Base-by-base conservation (phyloP, 2,329 filamentous ascomycete species). In the Nemania diffusa region DNA sequence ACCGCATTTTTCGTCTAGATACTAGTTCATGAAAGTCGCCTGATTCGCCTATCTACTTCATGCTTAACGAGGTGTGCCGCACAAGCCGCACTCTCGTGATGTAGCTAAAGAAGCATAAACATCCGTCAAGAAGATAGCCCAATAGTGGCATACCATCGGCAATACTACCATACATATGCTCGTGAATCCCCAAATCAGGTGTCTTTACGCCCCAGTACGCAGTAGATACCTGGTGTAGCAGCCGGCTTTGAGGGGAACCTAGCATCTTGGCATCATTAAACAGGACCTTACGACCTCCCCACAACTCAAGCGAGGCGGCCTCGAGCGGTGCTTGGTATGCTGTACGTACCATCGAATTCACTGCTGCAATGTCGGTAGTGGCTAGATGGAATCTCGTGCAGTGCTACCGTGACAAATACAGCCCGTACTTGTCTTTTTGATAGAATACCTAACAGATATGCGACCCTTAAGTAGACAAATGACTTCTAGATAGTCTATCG, bases 221-320 rank as follows among this genome's bases (percentile, higher is more conserved):
- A 9, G 29, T 32, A 9, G 29, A 32, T 32, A 32, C 29, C 29
- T 32, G 29, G 29, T 17, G 52, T 56, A 58, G 27, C 60, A 29
- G 46, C 48, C 57, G 50, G 58, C 51, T 34, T 56, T 64, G 62
- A 66, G 65, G 65, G 60, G 63, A 69, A 59, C 63, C 62, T 40
- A 55, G 65, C 53, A 32, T 9, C 66, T 71, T 71, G 66, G 67
- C 66, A 63, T 68, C 53, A 57, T 62, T 44, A 59, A 58, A 57
- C 46, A 62, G 37, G 56, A 17, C 37, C 29, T 40, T 5, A 52
- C 27, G 55, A 22, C 53, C 29, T 68, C 62, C 37, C 32, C 44
- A 64, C 53, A 57, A 65, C 44, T 51, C 55, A 48, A 26, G n/a
- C 27, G 50, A 61, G 26, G 29, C 22, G 40, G 40, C 46, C 42